These are phyloP conservation scores for Protomyces lactucae-debilis DNA, from an alignment of 1,139 yeast genomes.

Conservation along the genomic window DNA sequence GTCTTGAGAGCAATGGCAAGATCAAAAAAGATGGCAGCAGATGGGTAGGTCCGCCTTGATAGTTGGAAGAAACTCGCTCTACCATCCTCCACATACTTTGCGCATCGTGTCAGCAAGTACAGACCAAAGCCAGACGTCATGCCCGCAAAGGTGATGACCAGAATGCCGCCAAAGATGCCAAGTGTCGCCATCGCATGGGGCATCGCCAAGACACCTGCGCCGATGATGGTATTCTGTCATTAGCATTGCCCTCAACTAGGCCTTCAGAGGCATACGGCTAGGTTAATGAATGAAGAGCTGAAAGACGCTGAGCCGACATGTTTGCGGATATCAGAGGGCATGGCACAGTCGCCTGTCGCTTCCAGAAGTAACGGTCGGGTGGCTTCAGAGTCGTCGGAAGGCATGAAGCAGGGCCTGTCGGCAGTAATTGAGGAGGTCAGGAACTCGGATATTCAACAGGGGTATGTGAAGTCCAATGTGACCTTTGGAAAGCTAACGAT, in stretches of 20 bases:
- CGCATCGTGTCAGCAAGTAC: conserved; percentile 67
- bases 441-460: too few relatives aligned
- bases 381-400: not conserved
- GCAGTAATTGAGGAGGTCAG: not conserved
- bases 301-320: conserved; percentile 23
- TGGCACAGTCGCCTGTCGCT: not conserved
- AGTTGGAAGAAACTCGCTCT: conserved; percentile 81
- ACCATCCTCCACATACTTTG: conserved; percentile 64
- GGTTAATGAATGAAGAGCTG: conserved; percentile 20
- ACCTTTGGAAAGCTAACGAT: too few relatives aligned
- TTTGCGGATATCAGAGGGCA: not conserved
- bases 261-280: conserved; percentile 35
- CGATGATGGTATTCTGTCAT: conserved; percentile 40
- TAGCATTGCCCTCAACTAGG: conserved; percentile 39
- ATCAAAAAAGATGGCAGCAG: conserved; percentile 76
- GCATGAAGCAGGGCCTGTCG: not conserved
- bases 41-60: conserved; percentile 79
- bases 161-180: conserved; percentile 65
- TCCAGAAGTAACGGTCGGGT: not conserved
- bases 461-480: too few relatives aligned
- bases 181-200: conserved; percentile 87
- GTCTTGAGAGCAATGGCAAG: conserved; percentile 83
- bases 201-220: conserved; percentile 86
- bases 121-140: conserved; percentile 74
- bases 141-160: conserved; percentile 68